Percentiles rank a stretch among this genome's conserved stretches.
phyloP scores from a whole-genome alignment of 148 eudicot species.

The Agrostemma githago region DNA sequence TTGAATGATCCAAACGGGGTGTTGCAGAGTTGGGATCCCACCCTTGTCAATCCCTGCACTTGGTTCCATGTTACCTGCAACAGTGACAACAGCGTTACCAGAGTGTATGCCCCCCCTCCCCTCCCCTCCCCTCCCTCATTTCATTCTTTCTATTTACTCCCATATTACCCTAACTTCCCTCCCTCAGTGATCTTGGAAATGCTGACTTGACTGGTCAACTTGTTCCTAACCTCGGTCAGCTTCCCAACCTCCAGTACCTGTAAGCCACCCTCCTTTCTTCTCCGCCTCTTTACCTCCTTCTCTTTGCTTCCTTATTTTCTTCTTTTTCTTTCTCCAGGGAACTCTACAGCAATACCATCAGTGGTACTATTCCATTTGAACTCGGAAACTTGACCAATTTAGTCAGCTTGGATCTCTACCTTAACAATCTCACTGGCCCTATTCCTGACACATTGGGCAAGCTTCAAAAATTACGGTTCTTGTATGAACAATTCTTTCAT shows the following conservation, averaged over 20 bases:
- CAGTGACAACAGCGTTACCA: constrained; percentile 57
- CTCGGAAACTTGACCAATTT: constrained; percentile 75
- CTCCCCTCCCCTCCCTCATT: neutral
- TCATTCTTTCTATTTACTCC: neutral
- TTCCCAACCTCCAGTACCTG: constrained; percentile 66
- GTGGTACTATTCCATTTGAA: constrained; percentile 61
- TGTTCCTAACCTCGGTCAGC: constrained; percentile 74
- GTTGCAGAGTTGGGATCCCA: constrained; percentile 76
- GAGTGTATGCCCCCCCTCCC: constrained; percentile 50
- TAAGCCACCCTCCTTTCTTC: constrained; percentile 33
- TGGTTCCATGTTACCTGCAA: constrained; percentile 90
- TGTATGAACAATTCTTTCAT: constrained; percentile 41
- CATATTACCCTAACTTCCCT: neutral
- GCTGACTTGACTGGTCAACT: constrained; percentile 71
- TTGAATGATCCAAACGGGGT: constrained; percentile 70
- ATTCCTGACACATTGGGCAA: constrained; percentile 69
- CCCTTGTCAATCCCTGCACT: constrained; percentile 76
- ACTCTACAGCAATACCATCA: constrained; percentile 73
- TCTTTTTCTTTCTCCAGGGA: constrained; percentile 46
- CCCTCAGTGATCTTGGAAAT: constrained; percentile 72
- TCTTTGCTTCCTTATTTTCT: neutral
- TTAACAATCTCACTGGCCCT: constrained; percentile 54
- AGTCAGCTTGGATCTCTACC: constrained; percentile 88
- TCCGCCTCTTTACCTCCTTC: neutral
- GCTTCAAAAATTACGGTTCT: constrained; percentile 60